Evolutionary conservation across 495 filamentous ascomycete genomes (phyloP).

Genomic region (Trichoderma gamsii): DNA sequence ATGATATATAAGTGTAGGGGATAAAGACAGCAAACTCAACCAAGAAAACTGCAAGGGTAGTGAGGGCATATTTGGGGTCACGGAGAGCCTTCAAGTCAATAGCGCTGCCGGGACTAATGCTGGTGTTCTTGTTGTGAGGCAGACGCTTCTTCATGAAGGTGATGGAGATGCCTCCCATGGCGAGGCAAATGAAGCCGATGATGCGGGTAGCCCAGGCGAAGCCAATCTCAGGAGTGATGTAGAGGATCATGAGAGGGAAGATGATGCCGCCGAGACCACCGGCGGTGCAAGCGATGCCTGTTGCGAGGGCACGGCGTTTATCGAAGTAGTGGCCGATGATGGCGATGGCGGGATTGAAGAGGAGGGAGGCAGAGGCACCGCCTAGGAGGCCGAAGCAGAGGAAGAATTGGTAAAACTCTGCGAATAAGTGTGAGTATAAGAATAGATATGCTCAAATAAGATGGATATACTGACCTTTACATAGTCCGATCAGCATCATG

Average conservation of each 20-base stretch:
- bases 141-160: conserved; percentile 50
- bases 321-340: conserved; percentile 63
- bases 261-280: conserved; percentile 56
- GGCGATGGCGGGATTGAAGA: conserved; percentile 55
- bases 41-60: conserved; percentile 45
- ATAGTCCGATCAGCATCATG: conserved; percentile 50
- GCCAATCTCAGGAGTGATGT: conserved; percentile 41
- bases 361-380: conserved; percentile 50
- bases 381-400: conserved; percentile 53
- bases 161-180: conserved; percentile 46
- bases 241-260: conserved; percentile 52
- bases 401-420: conserved; percentile 61
- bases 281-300: conserved; percentile 57
- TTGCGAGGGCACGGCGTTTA: conserved; percentile 51
- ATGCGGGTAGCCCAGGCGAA: conserved; percentile 56
- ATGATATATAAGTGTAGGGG: conserved; percentile 41
- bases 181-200: conserved; percentile 52
- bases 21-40: conserved; percentile 46
- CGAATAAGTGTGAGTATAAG: conserved; percentile 7
- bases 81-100: conserved; percentile 51
- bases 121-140: conserved; percentile 26
- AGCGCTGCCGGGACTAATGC: conserved; percentile 17
- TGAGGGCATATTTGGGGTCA: conserved; percentile 48
- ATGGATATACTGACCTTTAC: conserved; percentile 27
- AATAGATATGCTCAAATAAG: conserved; percentile 6